These are phyloP conservation scores for Panaeolus papilionaceus DNA, from an alignment of 768 basidiomycete genomes.

Conservation along the genomic window DNA sequence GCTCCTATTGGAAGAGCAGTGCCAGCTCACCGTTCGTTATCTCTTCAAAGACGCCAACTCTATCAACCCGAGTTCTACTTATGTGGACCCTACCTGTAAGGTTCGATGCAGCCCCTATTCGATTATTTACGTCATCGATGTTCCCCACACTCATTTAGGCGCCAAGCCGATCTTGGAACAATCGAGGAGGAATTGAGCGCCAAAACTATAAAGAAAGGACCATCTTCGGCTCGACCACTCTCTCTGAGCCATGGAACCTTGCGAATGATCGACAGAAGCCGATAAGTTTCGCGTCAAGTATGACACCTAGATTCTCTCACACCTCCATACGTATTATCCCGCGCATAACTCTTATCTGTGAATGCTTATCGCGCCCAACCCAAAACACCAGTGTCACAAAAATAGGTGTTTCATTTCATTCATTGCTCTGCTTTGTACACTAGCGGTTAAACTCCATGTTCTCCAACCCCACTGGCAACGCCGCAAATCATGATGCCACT, in stretches of 20 bases:
- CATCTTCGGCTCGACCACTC: background rate
- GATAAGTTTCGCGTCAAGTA: background rate
- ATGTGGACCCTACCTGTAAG: too few species aligned
- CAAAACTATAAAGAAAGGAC: background rate
- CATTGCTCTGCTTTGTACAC: background rate
- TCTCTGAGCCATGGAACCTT: too few species aligned
- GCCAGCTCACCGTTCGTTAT: too few species aligned
- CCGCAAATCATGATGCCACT: background rate
- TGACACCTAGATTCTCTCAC: background rate
- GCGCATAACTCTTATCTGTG: slow-evolving; percentile 7
- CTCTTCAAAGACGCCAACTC: too few species aligned
- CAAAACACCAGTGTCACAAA: background rate
- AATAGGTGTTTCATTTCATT: background rate
- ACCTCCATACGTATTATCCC: slow-evolving; percentile 2
- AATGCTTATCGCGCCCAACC: background rate
- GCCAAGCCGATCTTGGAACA: background rate
- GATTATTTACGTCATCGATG: background rate
- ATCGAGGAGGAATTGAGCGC: background rate
- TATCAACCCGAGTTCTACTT: too few species aligned
- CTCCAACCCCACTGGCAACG: background rate
- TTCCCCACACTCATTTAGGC: slow-evolving; percentile 12
- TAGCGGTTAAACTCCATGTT: background rate
- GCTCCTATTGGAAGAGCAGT: too few species aligned
- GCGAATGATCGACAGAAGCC: background rate
- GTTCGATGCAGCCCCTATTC: background rate